A percentile compares a stretch with the other conserved stretches of the same genome.
These are phyloP conservation scores for Zygotorulaspora florentina DNA, from an alignment of 805 yeast genomes.

Conservation along the genomic window DNA sequence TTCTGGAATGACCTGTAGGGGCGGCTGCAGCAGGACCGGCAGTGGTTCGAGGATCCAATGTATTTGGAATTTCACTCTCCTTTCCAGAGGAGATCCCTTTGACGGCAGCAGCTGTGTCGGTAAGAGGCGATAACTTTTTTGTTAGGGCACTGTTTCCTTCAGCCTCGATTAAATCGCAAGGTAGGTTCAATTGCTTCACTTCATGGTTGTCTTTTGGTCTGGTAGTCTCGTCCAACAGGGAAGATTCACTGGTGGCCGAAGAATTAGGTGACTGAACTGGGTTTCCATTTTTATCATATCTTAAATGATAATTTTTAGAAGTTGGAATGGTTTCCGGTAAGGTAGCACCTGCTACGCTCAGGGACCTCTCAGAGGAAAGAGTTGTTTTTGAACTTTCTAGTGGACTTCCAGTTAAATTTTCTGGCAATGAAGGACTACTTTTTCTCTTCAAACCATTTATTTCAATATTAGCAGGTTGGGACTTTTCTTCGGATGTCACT, in stretches of 20 bases:
- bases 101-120: no score
- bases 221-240: neutral
- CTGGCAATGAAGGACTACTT: neutral
- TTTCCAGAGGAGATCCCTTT: neutral
- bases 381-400: neutral
- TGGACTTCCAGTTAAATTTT: neutral
- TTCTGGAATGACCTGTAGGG: conserved; percentile 3
- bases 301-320: conserved; percentile 27
- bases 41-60: neutral
- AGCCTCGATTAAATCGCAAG: neutral
- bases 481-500: no score
- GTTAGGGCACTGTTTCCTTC: neutral
- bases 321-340: conserved; percentile 34
- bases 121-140: neutral
- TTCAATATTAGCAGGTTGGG: no score
- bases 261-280: conserved; percentile 6
- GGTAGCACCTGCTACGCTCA: conserved; percentile 33
- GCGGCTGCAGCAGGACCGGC: conserved; percentile 4
- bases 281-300: conserved; percentile 16
- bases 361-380: conserved; percentile 5
- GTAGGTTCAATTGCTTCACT: neutral
- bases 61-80: neutral
- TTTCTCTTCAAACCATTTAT: no score
- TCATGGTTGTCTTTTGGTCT: neutral
- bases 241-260: conserved; percentile 6